These are phyloP conservation scores for Lichina pygmaea DNA, from an alignment of 495 filamentous ascomycete species.

Conservation along the genomic window DNA sequence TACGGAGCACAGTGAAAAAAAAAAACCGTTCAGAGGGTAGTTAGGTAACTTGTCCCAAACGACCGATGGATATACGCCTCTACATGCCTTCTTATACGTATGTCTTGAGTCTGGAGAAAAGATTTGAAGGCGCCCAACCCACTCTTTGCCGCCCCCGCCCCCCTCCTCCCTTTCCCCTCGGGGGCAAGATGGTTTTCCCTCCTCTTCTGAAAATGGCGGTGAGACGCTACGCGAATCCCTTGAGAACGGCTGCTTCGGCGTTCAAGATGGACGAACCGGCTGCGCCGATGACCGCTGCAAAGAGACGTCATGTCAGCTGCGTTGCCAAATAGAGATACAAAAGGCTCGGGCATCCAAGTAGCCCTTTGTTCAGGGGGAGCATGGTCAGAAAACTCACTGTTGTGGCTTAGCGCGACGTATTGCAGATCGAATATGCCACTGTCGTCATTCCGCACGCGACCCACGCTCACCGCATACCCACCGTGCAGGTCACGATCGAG, in stretches of 20 bases:
- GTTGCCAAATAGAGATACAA: neutral
- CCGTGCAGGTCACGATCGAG: slow-evolving; percentile 47
- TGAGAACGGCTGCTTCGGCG: slow-evolving; percentile 75
- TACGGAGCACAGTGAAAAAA: too few species aligned
- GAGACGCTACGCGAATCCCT: slow-evolving; percentile 39
- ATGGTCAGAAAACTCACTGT: slow-evolving; percentile 15
- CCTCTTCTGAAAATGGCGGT: neutral
- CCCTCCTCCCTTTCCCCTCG: neutral
- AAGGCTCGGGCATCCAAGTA: too few species aligned
- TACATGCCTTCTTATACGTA: too few species aligned
- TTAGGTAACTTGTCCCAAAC: too few species aligned
- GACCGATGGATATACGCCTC: too few species aligned
- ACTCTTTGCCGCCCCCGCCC: too few species aligned
- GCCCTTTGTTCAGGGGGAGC: neutral
- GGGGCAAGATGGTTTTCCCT: neutral
- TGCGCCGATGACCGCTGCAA: slow-evolving; percentile 65
- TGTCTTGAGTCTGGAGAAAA: too few species aligned
- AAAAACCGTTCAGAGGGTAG: too few species aligned
- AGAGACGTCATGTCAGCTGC: slow-evolving; percentile 3
- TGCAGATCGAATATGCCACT: slow-evolving; percentile 60
- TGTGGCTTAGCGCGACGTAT: slow-evolving; percentile 63
- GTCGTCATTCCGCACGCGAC: slow-evolving; percentile 44
- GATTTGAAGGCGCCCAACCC: too few species aligned
- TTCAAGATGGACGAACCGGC: slow-evolving; percentile 87
- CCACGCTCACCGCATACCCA: slow-evolving; percentile 64